Base-by-base conservation (phyloP, 306 rosid species). In the Cicer pinnatifidum region DNA sequence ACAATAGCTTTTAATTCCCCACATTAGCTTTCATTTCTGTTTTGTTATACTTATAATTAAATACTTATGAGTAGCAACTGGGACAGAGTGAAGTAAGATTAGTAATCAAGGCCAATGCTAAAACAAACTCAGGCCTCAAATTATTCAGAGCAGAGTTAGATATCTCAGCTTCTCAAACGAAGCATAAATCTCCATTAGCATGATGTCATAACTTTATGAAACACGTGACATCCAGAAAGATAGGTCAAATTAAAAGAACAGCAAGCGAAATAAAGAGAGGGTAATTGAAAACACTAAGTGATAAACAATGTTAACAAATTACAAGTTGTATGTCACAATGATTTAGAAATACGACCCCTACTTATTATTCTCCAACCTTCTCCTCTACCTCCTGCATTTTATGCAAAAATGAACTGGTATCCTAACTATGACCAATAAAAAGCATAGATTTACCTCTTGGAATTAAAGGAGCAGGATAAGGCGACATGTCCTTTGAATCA, bases 391-490 rank as follows among this genome's bases (percentile, higher is more conserved):
- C 69, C 20, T 54, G 12, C 52, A 47, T 39, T 67, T 62, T 8
- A 61, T 67, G 52, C 28, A 64, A 56, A 50, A 23, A 71, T 15
- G 48, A 43, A 72, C 52, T 33, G 16, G 59, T 39, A 72, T 54
- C 39, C 67, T 17, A 41, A 54, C 72, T 17, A 75, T 68, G 51
- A 40, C 16, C 60, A 40, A 73, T 28, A 59, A 67, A 47, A 53
- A 43, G 62, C 19, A 67, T 72, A 7, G 19, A 3, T 43, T 80
- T 88, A 93, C 98, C 97, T 73, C 74, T 77, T 65, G 19, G 83
- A 76, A 75, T 73, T 17, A 39, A 75, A 44, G 88, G 81, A 72
- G 78, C 54, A 70, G 87, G 85, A 83, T 79, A 82, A 50, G 72
- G 68, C 46, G 79, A 73, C 52, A 80, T 72, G 69, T 77, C 85